Conservation (phyloP, 1,284 basidiomycete species). For the Ganoderma resinaceum region DNA sequence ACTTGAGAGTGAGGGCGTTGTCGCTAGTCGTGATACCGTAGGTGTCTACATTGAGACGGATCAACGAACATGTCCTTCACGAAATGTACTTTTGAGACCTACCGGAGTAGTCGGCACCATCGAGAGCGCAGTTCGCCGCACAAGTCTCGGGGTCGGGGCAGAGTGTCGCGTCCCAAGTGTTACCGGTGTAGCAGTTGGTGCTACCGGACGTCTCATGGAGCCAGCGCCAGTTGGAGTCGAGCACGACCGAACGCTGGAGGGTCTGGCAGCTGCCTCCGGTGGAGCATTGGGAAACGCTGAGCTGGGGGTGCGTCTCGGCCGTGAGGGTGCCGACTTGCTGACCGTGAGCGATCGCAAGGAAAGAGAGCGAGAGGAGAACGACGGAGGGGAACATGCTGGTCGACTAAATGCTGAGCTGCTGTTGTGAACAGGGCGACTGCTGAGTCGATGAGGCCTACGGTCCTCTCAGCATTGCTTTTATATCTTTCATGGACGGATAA, state of each 20-base stretch:
- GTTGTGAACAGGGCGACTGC: slow-evolving; percentile 24
- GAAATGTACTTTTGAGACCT: slow-evolving; percentile 16
- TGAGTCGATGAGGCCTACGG: slow-evolving; percentile 25
- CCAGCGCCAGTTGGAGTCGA: slow-evolving; percentile 49
- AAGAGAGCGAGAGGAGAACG: slow-evolving; percentile 37
- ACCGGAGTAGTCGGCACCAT: slow-evolving; percentile 61
- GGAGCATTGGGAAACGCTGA: slow-evolving; percentile 40
- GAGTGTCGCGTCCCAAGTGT: slow-evolving; percentile 43
- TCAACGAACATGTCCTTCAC: background rate
- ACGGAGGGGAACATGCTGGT: slow-evolving; percentile 36
- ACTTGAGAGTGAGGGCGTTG: slow-evolving; percentile 57
- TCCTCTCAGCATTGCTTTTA: slow-evolving; percentile 12
- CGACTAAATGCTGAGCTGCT: slow-evolving; percentile 16
- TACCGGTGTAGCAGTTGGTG: slow-evolving; percentile 48
- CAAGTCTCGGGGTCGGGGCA: slow-evolving; percentile 46
- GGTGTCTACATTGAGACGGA: slow-evolving; percentile 6
- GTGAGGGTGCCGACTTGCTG: slow-evolving; percentile 45
- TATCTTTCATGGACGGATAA: slow-evolving; percentile 20
- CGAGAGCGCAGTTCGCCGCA: slow-evolving; percentile 58
- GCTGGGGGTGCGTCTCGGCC: slow-evolving; percentile 44
- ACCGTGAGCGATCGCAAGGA: slow-evolving; percentile 36
- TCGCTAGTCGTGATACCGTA: slow-evolving; percentile 53
- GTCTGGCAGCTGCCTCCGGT: slow-evolving; percentile 37
- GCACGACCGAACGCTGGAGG: slow-evolving; percentile 38
- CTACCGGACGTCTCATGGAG: slow-evolving; percentile 39